A percentile compares a stretch with the other conserved stretches of the same genome.
phyloP scores from a whole-genome alignment of 2,329 filamentous ascomycete genomes.

The Aspergillus quadrilineatus region DNA sequence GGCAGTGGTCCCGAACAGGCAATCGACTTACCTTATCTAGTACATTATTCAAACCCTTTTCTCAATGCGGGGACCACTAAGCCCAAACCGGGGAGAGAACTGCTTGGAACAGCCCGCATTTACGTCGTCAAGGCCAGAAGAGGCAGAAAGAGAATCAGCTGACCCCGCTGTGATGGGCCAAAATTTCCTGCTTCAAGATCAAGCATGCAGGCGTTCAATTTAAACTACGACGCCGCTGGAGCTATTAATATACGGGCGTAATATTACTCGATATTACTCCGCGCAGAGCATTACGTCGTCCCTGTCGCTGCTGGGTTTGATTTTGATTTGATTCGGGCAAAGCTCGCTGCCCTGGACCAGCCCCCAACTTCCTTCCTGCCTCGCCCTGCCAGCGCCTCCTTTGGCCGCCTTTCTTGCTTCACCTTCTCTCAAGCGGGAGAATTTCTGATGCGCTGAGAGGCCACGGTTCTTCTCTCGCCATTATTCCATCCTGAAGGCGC shows the following conservation, averaged over 20 bases:
- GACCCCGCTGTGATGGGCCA: constrained; percentile 19
- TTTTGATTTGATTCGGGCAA: constrained; percentile 7
- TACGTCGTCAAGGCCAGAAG: neutral
- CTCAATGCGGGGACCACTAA: constrained; percentile 18
- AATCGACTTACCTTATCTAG: constrained; percentile 4
- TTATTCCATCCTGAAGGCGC: constrained; percentile 6
- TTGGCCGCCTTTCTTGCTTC: neutral
- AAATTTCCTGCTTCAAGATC: constrained; percentile 13
- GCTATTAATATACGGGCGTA: constrained; percentile 8
- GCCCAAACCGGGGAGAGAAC: constrained; percentile 5
- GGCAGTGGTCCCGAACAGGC: constrained; percentile 2
- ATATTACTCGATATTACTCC: constrained; percentile 10
- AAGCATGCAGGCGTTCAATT: constrained; percentile 2
- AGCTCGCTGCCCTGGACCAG: constrained; percentile 6
- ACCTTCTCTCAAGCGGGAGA: neutral
- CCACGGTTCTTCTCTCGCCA: neutral
- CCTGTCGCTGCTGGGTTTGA: neutral
- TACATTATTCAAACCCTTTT: neutral
- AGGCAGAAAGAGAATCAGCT: constrained; percentile 19
- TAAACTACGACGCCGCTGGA: neutral
- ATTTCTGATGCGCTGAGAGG: neutral
- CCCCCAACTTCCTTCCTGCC: constrained; percentile 8
- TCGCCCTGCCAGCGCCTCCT: neutral
- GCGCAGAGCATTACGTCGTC: constrained; percentile 3
- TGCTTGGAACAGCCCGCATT: neutral